Evolutionary conservation across 2,329 filamentous ascomycete genomes (phyloP), one percentile per base, ranked within the genome.

Genomic region (Pseudocercospora crystallina): DNA sequence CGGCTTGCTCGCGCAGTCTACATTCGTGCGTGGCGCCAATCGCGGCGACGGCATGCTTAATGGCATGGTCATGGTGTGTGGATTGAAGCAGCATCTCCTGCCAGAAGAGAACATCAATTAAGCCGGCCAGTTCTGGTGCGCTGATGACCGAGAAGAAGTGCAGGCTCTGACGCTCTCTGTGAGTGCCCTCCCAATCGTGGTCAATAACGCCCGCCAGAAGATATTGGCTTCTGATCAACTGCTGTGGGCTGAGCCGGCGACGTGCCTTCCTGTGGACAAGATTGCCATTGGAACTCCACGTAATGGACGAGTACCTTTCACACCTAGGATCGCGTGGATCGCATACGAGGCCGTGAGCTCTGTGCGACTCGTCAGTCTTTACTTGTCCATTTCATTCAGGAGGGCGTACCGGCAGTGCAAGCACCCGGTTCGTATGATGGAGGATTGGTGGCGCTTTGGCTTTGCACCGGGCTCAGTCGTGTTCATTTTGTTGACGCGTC

Each of bases 11-110:
- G 2, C 49, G 43, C 13, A 52, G 14, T 2, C 32, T 47, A 34
- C 30, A 37, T 41, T 53, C 50, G 17, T 53, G 50, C 12, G 33
- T 37, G 14, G 50, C 45, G 5, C 50, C 50, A 12, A 53, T 37
- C 8, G 40, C 50, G 8, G 50, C 50, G 1, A 53, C 45, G 5
- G 40, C 11, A 20, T 53, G 49, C 34, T 17, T 53, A 13, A 48
- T 48, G 2, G 44, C 49, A 15, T 35, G 31, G 34, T 53, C 45
- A 12, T 29, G 11, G 14, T 37, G 38, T 11, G 50, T 38, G 7
- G 50, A 31, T 29, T 45, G 45, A 3, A 49, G 50, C 8, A 53
- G 26, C 7, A 14, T 17, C 5, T 33, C 26, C 26, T 41, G 40
- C 39, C 45, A 53, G 41, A 49, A 49, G 8, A 5, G 20, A 8